Percentiles rank a stretch among this genome's conserved stretches.
These are phyloP conservation scores for Melocanna baccifera DNA, from an alignment of 176 grass and related monocot genomes.

Conservation along the genomic window DNA sequence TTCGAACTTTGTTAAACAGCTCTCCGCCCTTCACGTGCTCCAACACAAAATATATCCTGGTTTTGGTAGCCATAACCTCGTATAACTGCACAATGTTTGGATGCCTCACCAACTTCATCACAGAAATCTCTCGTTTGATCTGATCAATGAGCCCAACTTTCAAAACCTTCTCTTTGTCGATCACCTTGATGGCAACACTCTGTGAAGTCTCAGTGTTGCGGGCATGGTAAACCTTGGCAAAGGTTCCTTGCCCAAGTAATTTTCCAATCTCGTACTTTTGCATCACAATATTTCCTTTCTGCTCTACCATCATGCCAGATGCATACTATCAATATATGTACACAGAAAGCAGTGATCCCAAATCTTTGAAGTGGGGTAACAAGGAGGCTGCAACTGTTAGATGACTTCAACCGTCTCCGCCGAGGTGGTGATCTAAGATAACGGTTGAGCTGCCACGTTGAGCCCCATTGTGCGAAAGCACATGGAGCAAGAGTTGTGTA, in stretches of 20 bases:
- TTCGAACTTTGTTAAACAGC: slow-evolving; percentile 73
- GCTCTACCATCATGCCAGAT: slow-evolving; percentile 42
- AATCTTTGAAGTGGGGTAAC: not conserved
- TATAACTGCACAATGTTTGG: slow-evolving; percentile 82
- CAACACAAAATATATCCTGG: slow-evolving; percentile 84
- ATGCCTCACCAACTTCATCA: slow-evolving; percentile 86
- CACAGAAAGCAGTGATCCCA: not conserved
- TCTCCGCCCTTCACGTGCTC: slow-evolving; percentile 89
- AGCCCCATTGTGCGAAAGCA: slow-evolving; percentile 66
- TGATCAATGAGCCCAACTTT: slow-evolving; percentile 87
- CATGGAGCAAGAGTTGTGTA: slow-evolving; percentile 40
- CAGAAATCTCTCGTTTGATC: slow-evolving; percentile 90
- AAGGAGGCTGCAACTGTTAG: not conserved
- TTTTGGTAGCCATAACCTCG: slow-evolving; percentile 95
- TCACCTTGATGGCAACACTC: slow-evolving; percentile 91
- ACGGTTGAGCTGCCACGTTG: slow-evolving; percentile 58
- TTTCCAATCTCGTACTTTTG: slow-evolving; percentile 74
- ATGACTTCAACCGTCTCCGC: slow-evolving; percentile 80
- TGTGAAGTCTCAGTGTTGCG: slow-evolving; percentile 60
- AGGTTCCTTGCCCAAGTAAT: slow-evolving; percentile 85
- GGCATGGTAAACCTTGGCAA: slow-evolving; percentile 95
- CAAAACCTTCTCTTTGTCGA: slow-evolving; percentile 91
- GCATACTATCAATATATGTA: not conserved
- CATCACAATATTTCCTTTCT: slow-evolving; percentile 72
- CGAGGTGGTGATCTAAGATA: slow-evolving; percentile 65